Conservation (phyloP, 805 yeast genomes). For the Nematodospora valgi region DNA sequence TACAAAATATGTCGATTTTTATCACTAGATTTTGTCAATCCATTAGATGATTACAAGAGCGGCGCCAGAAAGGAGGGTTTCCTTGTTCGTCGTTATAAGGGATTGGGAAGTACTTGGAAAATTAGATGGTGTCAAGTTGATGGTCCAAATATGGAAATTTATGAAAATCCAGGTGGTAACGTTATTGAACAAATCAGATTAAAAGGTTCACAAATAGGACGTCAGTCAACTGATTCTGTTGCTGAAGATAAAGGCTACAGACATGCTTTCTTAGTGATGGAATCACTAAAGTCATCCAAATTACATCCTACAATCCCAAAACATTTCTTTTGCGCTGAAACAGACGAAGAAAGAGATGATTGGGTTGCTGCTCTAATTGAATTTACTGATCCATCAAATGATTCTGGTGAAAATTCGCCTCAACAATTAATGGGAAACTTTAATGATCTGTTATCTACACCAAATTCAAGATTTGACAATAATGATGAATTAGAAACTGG, state of each 20-base stretch:
- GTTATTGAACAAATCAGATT: constrained; percentile 51
- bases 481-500: constrained; percentile 6
- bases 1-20: constrained; percentile 59
- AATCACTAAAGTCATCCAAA: constrained; percentile 35
- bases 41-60: constrained; percentile 49
- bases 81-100: constrained; percentile 60
- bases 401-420: constrained; percentile 8
- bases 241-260: constrained; percentile 48
- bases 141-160: constrained; percentile 53
- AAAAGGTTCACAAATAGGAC: constrained; percentile 52
- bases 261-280: constrained; percentile 59
- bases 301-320: constrained; percentile 38
- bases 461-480: constrained; percentile 5
- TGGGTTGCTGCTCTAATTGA: constrained; percentile 56
- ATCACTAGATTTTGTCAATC: constrained; percentile 63
- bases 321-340: constrained; percentile 76
- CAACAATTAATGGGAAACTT: neutral
- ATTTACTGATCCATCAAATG: constrained; percentile 19
- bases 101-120: constrained; percentile 64
- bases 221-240: constrained; percentile 43
- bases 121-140: constrained; percentile 65
- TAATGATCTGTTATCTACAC: constrained; percentile 5
- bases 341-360: constrained; percentile 67
- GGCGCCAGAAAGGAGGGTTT: constrained; percentile 64
- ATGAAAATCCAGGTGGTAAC: constrained; percentile 55